phyloP scores from a whole-genome alignment of 164 flowering plant species.

The Piper longum region DNA sequence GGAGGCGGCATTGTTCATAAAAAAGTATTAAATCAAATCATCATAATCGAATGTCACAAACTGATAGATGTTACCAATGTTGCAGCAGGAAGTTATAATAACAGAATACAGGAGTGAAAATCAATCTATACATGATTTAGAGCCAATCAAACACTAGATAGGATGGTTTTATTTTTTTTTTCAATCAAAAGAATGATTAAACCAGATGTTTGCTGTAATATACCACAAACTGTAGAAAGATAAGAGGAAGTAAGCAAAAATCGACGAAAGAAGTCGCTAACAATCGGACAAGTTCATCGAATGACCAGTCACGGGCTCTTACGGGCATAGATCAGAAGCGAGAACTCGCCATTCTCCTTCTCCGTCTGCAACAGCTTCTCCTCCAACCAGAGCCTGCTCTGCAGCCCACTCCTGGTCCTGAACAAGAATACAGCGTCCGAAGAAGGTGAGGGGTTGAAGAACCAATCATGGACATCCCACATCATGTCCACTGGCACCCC shows the following conservation, averaged over 20 bases:
- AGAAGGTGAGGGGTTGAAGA: slow-evolving; percentile 27
- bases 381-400: slow-evolving; percentile 65
- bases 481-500: slow-evolving; percentile 71
- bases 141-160: not conserved
- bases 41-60: too few relatives aligned
- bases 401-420: slow-evolving; percentile 51
- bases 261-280: not conserved
- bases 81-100: too few relatives aligned
- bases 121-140: not conserved
- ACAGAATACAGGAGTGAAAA: too few relatives aligned
- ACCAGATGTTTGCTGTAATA: not conserved
- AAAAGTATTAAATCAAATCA: too few relatives aligned
- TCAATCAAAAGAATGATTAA: not conserved
- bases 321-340: slow-evolving; percentile 68
- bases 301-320: slow-evolving; percentile 24
- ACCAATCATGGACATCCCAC: slow-evolving; percentile 96
- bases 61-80: too few relatives aligned
- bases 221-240: not conserved
- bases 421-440: slow-evolving; percentile 74
- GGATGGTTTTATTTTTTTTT: not conserved
- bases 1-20: not conserved
- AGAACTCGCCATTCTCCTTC: slow-evolving; percentile 47
- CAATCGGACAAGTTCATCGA: not conserved
- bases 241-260: not conserved
- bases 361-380: slow-evolving; percentile 43